These are phyloP conservation scores for Pseudocercospora musae DNA, from an alignment of 2,329 filamentous ascomycete genomes.

Conservation along the genomic window DNA sequence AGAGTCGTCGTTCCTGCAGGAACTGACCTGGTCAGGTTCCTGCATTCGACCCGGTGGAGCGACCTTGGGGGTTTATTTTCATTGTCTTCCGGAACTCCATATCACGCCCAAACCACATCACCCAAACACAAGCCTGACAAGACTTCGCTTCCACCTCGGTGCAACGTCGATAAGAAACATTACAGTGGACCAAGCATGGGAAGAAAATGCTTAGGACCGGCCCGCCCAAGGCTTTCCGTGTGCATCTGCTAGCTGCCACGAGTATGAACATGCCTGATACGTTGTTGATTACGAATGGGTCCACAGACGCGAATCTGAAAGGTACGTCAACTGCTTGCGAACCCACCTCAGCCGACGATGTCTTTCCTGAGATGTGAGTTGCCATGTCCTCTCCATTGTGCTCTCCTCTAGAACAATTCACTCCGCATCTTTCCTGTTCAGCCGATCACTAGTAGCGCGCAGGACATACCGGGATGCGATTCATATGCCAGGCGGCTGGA, in stretches of 20 bases:
- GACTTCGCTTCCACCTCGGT: slow-evolving; percentile 13
- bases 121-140: slow-evolving; percentile 4
- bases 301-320: slow-evolving; percentile 9
- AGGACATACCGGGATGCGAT: slow-evolving; percentile 10
- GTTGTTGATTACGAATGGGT: slow-evolving; percentile 12
- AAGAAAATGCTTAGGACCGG: slow-evolving; percentile 4
- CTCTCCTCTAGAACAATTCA: not conserved
- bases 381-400: not conserved
- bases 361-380: not conserved
- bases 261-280: slow-evolving; percentile 1
- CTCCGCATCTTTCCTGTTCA: not conserved
- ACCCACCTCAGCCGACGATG: slow-evolving; percentile 1
- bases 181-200: slow-evolving; percentile 10
- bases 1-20: not conserved
- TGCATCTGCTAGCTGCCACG: not conserved
- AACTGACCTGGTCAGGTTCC: not conserved
- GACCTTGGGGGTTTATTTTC: not conserved
- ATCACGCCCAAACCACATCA: not conserved
- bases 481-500: slow-evolving; percentile 5
- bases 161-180: slow-evolving; percentile 6
- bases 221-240: slow-evolving; percentile 6
- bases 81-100: not conserved
- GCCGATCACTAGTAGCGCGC: not conserved
- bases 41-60: not conserved
- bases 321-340: slow-evolving; percentile 14